A percentile compares a stretch with the other conserved stretches of the same genome.
Conservation (phyloP, 306 rosid species). For the Vachellia pachyceras region DNA sequence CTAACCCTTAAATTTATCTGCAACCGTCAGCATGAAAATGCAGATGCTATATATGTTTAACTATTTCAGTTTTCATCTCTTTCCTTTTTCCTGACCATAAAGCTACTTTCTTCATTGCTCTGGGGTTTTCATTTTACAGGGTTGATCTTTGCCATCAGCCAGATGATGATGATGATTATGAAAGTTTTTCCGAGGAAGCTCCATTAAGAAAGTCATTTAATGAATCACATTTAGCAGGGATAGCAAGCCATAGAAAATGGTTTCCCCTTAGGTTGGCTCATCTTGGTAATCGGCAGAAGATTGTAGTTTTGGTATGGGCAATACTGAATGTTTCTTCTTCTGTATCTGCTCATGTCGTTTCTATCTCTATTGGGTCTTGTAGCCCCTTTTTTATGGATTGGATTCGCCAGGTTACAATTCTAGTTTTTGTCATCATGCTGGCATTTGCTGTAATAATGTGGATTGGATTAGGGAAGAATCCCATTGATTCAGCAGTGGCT, state of each 20-base stretch:
- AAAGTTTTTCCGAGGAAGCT: slow-evolving; percentile 65
- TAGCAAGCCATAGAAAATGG: slow-evolving; percentile 70
- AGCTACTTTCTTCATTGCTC: slow-evolving; percentile 38
- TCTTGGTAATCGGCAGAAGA: slow-evolving; percentile 79
- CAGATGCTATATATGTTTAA: slow-evolving; percentile 17
- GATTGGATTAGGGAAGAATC: slow-evolving; percentile 74
- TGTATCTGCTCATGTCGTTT: slow-evolving; percentile 26
- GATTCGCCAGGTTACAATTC: slow-evolving; percentile 67
- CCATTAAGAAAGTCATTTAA: slow-evolving; percentile 66
- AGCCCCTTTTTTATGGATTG: slow-evolving; percentile 17
- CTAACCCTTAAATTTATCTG: slow-evolving; percentile 21
- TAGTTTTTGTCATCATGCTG: slow-evolving; percentile 60
- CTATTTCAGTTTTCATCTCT: slow-evolving; percentile 17
- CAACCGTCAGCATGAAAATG: slow-evolving; percentile 19
- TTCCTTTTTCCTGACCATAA: slow-evolving; percentile 37
- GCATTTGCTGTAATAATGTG: slow-evolving; percentile 81
- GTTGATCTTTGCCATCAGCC: slow-evolving; percentile 99
- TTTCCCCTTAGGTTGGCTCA: slow-evolving; percentile 68
- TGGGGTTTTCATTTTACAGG: slow-evolving; percentile 55
- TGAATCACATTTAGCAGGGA: slow-evolving; percentile 42
- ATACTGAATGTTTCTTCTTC: slow-evolving; percentile 30
- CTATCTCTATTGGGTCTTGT: slow-evolving; percentile 14
- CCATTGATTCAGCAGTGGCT: slow-evolving; percentile 71
- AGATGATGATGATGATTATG: slow-evolving; percentile 84
- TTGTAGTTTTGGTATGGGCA: slow-evolving; percentile 75